Evolutionary conservation across 768 basidiomycete genomes (phyloP).

Genomic region (Suillus discolor): DNA sequence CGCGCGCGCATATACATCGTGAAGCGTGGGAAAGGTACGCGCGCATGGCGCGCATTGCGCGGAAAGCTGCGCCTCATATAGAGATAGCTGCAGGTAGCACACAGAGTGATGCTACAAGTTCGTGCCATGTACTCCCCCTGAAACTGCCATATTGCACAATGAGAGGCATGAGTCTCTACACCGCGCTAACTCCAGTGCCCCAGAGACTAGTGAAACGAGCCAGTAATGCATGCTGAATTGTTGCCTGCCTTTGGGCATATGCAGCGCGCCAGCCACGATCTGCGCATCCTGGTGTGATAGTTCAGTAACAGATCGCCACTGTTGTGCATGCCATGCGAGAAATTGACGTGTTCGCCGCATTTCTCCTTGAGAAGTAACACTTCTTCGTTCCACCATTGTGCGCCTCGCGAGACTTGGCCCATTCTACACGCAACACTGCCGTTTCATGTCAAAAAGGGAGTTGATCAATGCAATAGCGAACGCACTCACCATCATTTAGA

Average conservation of each 20-base stretch:
- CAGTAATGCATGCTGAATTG: background rate
- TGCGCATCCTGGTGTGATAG: background rate
- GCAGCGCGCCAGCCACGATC: slow-evolving; percentile 8
- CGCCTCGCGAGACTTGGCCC: slow-evolving; percentile 26
- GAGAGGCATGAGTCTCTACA: no score
- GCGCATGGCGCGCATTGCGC: no score
- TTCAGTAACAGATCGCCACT: no score
- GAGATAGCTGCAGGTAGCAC: no score
- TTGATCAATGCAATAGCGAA: background rate
- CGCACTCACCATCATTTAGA: slow-evolving; percentile 14
- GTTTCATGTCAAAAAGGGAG: background rate
- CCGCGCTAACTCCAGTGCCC: background rate
- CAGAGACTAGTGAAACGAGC: background rate
- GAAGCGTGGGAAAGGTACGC: no score
- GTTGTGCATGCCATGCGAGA: slow-evolving; percentile 7
- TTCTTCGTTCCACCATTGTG: slow-evolving; percentile 29
- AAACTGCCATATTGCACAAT: no score
- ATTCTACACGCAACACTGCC: slow-evolving; percentile 26
- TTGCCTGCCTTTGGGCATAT: slow-evolving; percentile 14
- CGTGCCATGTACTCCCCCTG: no score
- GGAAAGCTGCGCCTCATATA: no score
- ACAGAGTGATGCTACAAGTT: no score
- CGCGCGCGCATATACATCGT: no score
- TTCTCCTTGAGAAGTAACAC: slow-evolving; percentile 27
- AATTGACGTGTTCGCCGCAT: slow-evolving; percentile 27